Percentiles rank a stretch among this genome's conserved stretches.
phyloP scores from a whole-genome alignment of 2,329 filamentous ascomycete species.

The Fusarium devonianum region DNA sequence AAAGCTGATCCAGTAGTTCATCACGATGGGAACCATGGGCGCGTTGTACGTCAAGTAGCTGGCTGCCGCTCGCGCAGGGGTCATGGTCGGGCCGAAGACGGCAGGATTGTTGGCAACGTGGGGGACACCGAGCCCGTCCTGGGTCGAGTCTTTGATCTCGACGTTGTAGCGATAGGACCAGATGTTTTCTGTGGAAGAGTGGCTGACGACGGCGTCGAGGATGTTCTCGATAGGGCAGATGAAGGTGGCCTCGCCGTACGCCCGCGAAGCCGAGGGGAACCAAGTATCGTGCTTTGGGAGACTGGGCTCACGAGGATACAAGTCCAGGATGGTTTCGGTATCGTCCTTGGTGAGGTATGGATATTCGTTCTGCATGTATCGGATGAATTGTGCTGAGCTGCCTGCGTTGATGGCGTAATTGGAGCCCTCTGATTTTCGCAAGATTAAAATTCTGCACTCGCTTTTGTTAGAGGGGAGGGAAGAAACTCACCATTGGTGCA shows the following conservation, averaged over 20 bases:
- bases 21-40: conserved; percentile 54
- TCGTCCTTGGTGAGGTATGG: conserved; percentile 50
- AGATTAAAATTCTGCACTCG: conserved; percentile 11
- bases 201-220: conserved; percentile 45
- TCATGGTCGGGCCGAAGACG: conserved; percentile 55
- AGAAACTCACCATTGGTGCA: conserved; percentile 51
- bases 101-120: conserved; percentile 58
- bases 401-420: conserved; percentile 52
- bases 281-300: conserved; percentile 51
- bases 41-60: conserved; percentile 57
- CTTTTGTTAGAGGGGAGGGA: too few species aligned
- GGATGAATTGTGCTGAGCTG: conserved; percentile 44
- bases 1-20: conserved; percentile 60
- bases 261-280: conserved; percentile 52
- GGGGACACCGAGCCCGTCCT: conserved; percentile 54
- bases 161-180: conserved; percentile 62
- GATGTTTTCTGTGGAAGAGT: conserved; percentile 29
- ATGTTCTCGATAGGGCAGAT: conserved; percentile 53
- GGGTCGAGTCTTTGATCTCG: conserved; percentile 46
- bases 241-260: conserved; percentile 57
- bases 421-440: conserved; percentile 53
- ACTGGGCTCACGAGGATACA: conserved; percentile 49
- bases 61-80: conserved; percentile 12
- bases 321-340: conserved; percentile 45
- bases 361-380: conserved; percentile 57